phyloP scores from a whole-genome alignment of 306 rosid species.

The Cicer arietinum region DNA sequence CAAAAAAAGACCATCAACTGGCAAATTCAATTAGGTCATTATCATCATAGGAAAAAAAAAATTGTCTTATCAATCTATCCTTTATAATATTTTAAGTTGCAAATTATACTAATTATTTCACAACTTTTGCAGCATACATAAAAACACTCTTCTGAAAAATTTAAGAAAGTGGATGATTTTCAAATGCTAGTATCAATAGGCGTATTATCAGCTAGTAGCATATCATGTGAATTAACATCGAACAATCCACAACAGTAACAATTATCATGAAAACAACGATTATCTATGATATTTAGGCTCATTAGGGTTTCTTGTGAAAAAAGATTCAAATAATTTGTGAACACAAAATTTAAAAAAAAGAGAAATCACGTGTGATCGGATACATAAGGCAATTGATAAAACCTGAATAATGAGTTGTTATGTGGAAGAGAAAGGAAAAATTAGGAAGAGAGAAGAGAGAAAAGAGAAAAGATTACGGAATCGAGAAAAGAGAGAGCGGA shows the following conservation, averaged over 20 bases:
- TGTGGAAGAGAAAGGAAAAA: neutral
- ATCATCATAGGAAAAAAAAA: neutral
- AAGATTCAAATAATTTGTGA: conserved; percentile 1
- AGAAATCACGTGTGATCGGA: neutral
- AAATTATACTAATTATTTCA: neutral
- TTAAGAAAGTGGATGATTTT: conserved; percentile 13
- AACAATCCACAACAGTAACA: neutral
- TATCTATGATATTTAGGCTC: neutral
- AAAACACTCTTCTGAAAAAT: neutral
- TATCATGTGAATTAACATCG: conserved; percentile 6
- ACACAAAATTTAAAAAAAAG: neutral
- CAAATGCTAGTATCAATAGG: conserved; percentile 1
- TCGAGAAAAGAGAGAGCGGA: conserved; percentile 80
- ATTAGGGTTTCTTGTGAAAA: conserved; percentile 48
- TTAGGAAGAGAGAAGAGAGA: neutral
- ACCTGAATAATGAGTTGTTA: neutral
- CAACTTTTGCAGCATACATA: neutral
- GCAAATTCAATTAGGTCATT: conserved; percentile 5
- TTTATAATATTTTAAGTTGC: neutral
- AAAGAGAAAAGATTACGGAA: conserved; percentile 55
- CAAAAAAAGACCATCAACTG: conserved; percentile 4
- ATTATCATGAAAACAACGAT: neutral
- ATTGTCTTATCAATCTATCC: neutral
- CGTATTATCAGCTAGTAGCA: neutral
- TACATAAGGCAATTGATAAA: conserved; percentile 7